Evolutionary conservation across 257 asterid genomes (phyloP).

Genomic region (Salvia miltiorrhiza): DNA sequence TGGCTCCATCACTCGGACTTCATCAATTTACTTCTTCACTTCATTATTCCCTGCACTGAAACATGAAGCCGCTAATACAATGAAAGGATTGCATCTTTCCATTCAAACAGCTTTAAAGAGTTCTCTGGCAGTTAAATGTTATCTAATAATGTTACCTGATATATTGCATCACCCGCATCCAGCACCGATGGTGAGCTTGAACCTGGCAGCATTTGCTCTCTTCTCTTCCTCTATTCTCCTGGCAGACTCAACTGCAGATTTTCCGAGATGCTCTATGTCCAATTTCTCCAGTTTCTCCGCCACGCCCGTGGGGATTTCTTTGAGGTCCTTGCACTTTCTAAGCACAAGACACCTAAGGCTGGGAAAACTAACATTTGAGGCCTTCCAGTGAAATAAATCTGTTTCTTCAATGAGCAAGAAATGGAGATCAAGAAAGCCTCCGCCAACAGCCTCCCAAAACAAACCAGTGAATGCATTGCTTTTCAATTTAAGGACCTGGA

Average conservation of each 20-base stretch:
- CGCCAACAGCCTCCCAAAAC: slow-evolving; percentile 22
- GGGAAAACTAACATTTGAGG: slow-evolving; percentile 25
- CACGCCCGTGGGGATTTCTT: slow-evolving; percentile 23
- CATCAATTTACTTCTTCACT: background rate
- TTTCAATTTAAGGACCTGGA: slow-evolving; percentile 40
- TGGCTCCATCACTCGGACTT: no score
- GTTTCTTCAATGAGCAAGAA: slow-evolving; percentile 27
- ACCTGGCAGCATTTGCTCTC: background rate
- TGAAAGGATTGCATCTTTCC: background rate
- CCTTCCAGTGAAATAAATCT: slow-evolving; percentile 28
- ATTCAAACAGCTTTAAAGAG: background rate
- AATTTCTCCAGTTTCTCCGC: slow-evolving; percentile 15
- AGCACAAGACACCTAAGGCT: slow-evolving; percentile 24
- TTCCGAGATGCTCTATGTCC: slow-evolving; percentile 11
- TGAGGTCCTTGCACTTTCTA: slow-evolving; percentile 20
- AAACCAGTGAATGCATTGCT: slow-evolving; percentile 31
- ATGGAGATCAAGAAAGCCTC: slow-evolving; percentile 22
- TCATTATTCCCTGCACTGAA: background rate
- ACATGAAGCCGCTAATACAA: background rate
- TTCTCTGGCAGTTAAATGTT: no score
- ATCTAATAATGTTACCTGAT: no score
- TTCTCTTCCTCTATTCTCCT: background rate
- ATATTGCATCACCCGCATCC: background rate
- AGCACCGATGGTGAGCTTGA: background rate
- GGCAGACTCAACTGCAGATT: background rate